Evolutionary conservation across 768 basidiomycete species (phyloP).

Genomic region (Cystofilobasidium ferigula): DNA sequence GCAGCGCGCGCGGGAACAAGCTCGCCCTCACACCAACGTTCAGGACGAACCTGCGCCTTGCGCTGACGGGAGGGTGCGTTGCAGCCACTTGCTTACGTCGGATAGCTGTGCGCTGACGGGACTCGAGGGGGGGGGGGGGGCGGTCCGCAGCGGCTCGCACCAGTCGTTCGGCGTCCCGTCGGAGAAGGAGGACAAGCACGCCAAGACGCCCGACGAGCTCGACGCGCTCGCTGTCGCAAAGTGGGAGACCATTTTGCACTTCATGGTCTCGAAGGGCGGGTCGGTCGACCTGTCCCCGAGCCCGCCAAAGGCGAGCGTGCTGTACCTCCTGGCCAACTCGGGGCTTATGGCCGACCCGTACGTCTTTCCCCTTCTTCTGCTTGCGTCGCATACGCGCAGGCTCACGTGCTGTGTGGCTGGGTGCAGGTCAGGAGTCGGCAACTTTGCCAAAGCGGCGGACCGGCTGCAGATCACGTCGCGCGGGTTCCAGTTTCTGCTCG

Average conservation of each 20-base stretch:
- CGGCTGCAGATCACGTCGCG: slow-evolving; percentile 62
- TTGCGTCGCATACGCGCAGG: slow-evolving; percentile 10
- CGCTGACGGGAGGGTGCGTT: slow-evolving; percentile 77
- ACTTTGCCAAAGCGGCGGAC: slow-evolving; percentile 26
- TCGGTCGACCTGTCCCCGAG: slow-evolving; percentile 61
- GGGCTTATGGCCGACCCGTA: slow-evolving; percentile 74
- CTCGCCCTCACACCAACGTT: slow-evolving; percentile 62
- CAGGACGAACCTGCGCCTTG: slow-evolving; percentile 66
- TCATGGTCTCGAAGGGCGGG: slow-evolving; percentile 66
- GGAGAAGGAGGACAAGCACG: slow-evolving; percentile 44
- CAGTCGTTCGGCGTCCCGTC: slow-evolving; percentile 61
- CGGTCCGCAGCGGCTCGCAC: slow-evolving; percentile 28
- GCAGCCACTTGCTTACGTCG: too few relatives aligned
- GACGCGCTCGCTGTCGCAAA: slow-evolving; percentile 74
- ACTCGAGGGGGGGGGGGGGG: too few relatives aligned
- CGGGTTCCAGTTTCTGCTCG: slow-evolving; percentile 92
- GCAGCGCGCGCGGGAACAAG: slow-evolving; percentile 52
- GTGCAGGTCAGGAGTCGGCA: neutral
- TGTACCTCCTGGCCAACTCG: slow-evolving; percentile 69
- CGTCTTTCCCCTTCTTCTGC: slow-evolving; percentile 31
- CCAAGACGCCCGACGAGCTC: slow-evolving; percentile 46
- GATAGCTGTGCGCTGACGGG: too few relatives aligned
- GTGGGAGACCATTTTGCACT: slow-evolving; percentile 97
- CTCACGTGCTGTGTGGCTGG: neutral
- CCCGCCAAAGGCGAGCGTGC: slow-evolving; percentile 64